A percentile compares a stretch with the other conserved stretches of the same genome.
phyloP scores from a whole-genome alignment of 352 stramenopile species.

The Phytopythium litorale region DNA sequence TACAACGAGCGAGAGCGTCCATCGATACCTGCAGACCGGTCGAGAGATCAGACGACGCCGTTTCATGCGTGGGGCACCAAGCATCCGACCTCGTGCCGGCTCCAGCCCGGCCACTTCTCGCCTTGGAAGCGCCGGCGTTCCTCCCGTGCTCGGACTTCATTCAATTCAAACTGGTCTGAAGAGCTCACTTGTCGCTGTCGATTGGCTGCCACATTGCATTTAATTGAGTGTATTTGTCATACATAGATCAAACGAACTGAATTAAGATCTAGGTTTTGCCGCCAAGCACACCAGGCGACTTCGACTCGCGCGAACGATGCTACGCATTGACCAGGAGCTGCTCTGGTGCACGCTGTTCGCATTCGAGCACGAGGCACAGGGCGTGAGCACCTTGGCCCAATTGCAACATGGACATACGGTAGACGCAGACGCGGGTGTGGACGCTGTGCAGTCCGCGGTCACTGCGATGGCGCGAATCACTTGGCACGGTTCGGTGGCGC shows the following conservation, averaged over 20 bases:
- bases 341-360: too few species aligned
- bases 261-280: too few species aligned
- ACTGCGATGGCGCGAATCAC: slow-evolving; percentile 91
- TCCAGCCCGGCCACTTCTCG: neutral
- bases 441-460: slow-evolving; percentile 91
- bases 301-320: too few species aligned
- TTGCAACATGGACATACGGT: too few species aligned
- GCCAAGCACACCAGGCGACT: too few species aligned
- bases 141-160: neutral
- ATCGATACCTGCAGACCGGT: neutral
- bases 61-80: neutral
- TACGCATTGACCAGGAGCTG: too few species aligned
- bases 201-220: too few species aligned
- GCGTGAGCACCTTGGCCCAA: too few species aligned
- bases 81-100: neutral
- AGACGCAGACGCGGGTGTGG: too few species aligned
- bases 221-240: too few species aligned
- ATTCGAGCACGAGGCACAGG: too few species aligned
- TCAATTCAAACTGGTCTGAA: neutral
- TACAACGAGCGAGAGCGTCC: neutral
- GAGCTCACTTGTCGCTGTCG: neutral
- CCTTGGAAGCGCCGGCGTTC: neutral
- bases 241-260: too few species aligned
- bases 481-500: slow-evolving; percentile 72
- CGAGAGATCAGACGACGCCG: neutral